Conservation (phyloP, 106 monocot species). For the Platanthera zijinensis region DNA sequence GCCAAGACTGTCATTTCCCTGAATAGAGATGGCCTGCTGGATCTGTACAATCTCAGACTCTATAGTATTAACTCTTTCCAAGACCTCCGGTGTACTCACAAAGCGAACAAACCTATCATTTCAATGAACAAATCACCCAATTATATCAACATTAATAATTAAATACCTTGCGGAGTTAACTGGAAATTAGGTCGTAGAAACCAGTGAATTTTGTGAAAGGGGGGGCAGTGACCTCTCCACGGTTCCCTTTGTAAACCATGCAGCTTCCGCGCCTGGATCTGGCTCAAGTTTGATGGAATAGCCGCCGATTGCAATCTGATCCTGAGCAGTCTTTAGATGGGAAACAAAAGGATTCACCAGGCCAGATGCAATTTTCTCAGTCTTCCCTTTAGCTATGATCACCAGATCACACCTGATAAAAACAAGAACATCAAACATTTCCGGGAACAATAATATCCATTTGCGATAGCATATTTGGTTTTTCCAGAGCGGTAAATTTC, state of each 20-base stretch:
- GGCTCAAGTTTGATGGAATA: slow-evolving; percentile 67
- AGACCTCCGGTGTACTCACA: slow-evolving; percentile 64
- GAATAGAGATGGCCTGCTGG: slow-evolving; percentile 42
- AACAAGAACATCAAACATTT: neutral
- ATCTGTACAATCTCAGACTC: slow-evolving; percentile 62
- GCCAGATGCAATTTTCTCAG: slow-evolving; percentile 64
- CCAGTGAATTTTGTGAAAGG: neutral
- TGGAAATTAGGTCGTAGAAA: no score
- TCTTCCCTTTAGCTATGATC: slow-evolving; percentile 45
- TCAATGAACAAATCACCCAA: neutral
- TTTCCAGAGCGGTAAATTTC: neutral
- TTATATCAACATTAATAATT: neutral
- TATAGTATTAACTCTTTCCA: slow-evolving; percentile 57
- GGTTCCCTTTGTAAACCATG: slow-evolving; percentile 72
- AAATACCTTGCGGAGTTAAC: neutral
- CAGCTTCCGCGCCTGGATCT: slow-evolving; percentile 17
- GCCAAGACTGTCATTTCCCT: slow-evolving; percentile 37
- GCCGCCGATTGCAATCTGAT: slow-evolving; percentile 64
- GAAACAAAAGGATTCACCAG: slow-evolving; percentile 60
- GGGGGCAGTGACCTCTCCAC: slow-evolving; percentile 36
- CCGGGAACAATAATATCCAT: neutral
- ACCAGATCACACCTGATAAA: slow-evolving; percentile 59
- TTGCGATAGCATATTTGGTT: neutral
- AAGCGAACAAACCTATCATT: slow-evolving; percentile 58
- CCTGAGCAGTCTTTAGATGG: slow-evolving; percentile 56